These are phyloP conservation scores for Irpex sp. DNA, from an alignment of 1,284 basidiomycete species.

Conservation along the genomic window DNA sequence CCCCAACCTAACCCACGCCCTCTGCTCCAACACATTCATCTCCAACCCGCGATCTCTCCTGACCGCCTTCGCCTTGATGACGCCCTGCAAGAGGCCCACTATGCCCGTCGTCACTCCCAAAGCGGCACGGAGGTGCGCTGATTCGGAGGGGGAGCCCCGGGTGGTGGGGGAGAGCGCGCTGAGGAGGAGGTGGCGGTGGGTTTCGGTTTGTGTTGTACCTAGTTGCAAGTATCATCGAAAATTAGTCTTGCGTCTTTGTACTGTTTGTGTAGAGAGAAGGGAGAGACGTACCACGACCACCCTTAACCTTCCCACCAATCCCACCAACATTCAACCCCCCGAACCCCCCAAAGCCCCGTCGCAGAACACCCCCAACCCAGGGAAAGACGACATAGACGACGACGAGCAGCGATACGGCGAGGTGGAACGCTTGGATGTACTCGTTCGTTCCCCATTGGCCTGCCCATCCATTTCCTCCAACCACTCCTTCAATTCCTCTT, in stretches of 20 bases:
- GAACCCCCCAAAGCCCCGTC: slow-evolving; percentile 6
- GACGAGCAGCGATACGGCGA: slow-evolving; percentile 56
- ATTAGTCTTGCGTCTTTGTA: no score
- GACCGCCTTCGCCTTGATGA: slow-evolving; percentile 20
- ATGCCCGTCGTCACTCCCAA: slow-evolving; percentile 37
- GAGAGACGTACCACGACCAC: no score
- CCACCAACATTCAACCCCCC: slow-evolving; percentile 6
- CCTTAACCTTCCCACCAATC: background rate
- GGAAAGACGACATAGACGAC: slow-evolving; percentile 51
- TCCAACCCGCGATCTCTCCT: slow-evolving; percentile 30
- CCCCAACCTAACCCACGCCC: slow-evolving; percentile 48
- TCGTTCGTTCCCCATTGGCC: slow-evolving; percentile 48
- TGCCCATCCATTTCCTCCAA: no score
- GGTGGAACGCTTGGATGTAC: slow-evolving; percentile 50
- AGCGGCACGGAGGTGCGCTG: slow-evolving; percentile 31
- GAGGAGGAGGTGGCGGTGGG: slow-evolving; percentile 19
- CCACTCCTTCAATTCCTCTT: no score
- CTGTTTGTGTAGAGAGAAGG: no score
- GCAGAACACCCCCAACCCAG: slow-evolving; percentile 34
- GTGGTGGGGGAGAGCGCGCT: slow-evolving; percentile 26
- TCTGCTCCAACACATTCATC: slow-evolving; percentile 40
- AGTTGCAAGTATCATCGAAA: no score
- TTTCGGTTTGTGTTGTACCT: no score
- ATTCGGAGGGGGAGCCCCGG: slow-evolving; percentile 35
- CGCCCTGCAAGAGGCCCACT: slow-evolving; percentile 33